phyloP scores from a whole-genome alignment of 345 rosid species.

The Pugionium dolabratum region DNA sequence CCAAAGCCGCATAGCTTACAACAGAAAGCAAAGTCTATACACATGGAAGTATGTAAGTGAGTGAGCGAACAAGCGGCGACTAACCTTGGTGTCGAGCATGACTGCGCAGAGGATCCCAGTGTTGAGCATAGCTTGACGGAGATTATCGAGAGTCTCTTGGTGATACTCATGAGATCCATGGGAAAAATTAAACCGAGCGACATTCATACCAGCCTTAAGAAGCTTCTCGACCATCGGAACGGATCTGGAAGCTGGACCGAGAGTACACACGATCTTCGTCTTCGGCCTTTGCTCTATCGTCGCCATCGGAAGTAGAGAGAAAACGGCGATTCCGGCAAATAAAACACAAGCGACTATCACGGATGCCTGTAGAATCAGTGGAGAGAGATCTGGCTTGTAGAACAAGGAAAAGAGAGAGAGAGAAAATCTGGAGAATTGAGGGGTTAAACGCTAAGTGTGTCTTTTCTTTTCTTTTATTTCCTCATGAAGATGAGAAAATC shows the following conservation, averaged over 20 bases:
- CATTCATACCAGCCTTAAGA: slow-evolving; percentile 90
- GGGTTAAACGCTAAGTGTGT: not conserved
- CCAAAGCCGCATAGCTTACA: not conserved
- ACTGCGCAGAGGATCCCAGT: slow-evolving; percentile 94
- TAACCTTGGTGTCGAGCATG: slow-evolving; percentile 95
- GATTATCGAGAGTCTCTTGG: slow-evolving; percentile 91
- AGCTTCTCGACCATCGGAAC: slow-evolving; percentile 82
- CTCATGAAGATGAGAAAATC: too few species aligned
- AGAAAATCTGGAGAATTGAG: slow-evolving; percentile 22
- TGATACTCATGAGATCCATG: slow-evolving; percentile 96
- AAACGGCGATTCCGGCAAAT: not conserved
- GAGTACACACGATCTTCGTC: slow-evolving; percentile 95
- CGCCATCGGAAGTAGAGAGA: slow-evolving; percentile 9
- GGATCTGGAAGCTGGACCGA: slow-evolving; percentile 91
- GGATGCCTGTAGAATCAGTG: not conserved
- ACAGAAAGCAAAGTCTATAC: not conserved
- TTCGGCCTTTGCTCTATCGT: slow-evolving; percentile 64
- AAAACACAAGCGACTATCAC: slow-evolving; percentile 11
- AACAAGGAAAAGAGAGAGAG: slow-evolving; percentile 31
- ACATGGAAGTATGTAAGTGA: not conserved
- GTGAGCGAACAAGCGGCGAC: slow-evolving; percentile 15
- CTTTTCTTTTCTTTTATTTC: not conserved
- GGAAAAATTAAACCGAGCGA: slow-evolving; percentile 95
- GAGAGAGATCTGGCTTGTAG: slow-evolving; percentile 44
- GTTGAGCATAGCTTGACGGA: slow-evolving; percentile 74